Percentiles rank a stretch among this genome's conserved stretches.
Conservation (phyloP, 208 protist genomes). For the Trypanosoma congolense region DNA sequence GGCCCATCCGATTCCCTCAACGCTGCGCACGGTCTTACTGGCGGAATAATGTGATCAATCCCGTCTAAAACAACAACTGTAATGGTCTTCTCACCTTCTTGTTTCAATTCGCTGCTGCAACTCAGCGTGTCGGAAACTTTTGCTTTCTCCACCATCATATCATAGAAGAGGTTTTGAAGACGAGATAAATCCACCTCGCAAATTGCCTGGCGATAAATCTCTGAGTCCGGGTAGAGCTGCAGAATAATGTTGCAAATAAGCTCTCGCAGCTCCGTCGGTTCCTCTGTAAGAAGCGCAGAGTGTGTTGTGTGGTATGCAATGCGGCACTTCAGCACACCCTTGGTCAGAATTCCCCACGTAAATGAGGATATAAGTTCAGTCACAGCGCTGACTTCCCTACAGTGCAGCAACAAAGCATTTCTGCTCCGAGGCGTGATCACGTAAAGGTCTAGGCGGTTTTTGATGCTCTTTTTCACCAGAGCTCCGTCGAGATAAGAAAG, state of each 20-base stretch:
- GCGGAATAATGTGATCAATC: constrained; percentile 34
- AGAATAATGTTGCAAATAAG: constrained; percentile 54
- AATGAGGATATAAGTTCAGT: constrained; percentile 39
- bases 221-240: constrained; percentile 51
- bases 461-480: constrained; percentile 47
- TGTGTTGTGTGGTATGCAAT: constrained; percentile 53
- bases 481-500: constrained; percentile 8
- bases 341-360: constrained; percentile 23
- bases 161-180: constrained; percentile 43
- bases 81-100: constrained; percentile 3
- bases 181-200: constrained; percentile 56
- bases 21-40: constrained; percentile 45
- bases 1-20: constrained; percentile 30
- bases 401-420: constrained; percentile 58
- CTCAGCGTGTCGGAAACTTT: constrained; percentile 6
- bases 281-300: constrained; percentile 35
- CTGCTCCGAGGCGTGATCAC: constrained; percentile 70
- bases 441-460: constrained; percentile 65
- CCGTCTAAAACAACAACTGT: constrained; percentile 61
- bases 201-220: constrained; percentile 51
- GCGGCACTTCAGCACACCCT: constrained; percentile 29
- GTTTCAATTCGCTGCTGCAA: not conserved
- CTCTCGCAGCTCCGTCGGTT: constrained; percentile 61
- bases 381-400: constrained; percentile 27
- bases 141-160: constrained; percentile 26